A percentile compares a stretch with the other conserved stretches of the same genome.
Evolutionary conservation across 768 basidiomycete species (phyloP).

Genomic region (Kwoniella heveanensis): DNA sequence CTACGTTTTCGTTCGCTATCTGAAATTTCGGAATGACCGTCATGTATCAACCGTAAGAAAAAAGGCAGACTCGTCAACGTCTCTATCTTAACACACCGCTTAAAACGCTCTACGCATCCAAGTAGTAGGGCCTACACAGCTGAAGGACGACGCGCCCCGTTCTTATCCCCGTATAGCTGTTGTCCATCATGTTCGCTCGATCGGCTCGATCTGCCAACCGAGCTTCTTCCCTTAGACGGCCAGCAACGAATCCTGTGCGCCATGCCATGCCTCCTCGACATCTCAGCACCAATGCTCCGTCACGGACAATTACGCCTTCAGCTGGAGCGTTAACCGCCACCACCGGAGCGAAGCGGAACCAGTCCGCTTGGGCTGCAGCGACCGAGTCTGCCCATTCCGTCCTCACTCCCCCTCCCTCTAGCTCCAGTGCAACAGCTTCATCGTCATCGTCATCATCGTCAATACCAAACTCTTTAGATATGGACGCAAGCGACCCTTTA

Average conservation of each 20-base stretch:
- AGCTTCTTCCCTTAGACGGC: background rate
- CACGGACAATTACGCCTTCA: background rate
- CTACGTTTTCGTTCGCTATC: slow-evolving; percentile 1
- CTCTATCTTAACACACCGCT: background rate
- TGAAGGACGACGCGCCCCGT: no score
- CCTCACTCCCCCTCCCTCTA: slow-evolving; percentile 37
- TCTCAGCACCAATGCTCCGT: background rate
- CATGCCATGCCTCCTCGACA: background rate
- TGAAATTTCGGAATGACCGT: slow-evolving; percentile 6
- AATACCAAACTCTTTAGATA: slow-evolving; percentile 7
- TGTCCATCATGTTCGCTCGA: background rate
- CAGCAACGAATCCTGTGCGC: background rate
- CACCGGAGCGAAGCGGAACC: background rate
- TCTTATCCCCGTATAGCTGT: background rate
- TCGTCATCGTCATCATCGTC: slow-evolving; percentile 9
- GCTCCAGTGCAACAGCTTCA: slow-evolving; percentile 13
- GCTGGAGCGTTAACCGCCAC: background rate
- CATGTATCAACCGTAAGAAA: background rate
- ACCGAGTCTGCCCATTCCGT: slow-evolving; percentile 51
- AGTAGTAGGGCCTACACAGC: no score
- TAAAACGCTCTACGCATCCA: no score
- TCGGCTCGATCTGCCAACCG: slow-evolving; percentile 1
- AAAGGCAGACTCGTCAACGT: background rate
- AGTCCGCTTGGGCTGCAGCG: slow-evolving; percentile 48
- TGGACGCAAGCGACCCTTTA: slow-evolving; percentile 31